phyloP scores from a whole-genome alignment of 2,329 filamentous ascomycete genomes.

The Fusarium buxicola region DNA sequence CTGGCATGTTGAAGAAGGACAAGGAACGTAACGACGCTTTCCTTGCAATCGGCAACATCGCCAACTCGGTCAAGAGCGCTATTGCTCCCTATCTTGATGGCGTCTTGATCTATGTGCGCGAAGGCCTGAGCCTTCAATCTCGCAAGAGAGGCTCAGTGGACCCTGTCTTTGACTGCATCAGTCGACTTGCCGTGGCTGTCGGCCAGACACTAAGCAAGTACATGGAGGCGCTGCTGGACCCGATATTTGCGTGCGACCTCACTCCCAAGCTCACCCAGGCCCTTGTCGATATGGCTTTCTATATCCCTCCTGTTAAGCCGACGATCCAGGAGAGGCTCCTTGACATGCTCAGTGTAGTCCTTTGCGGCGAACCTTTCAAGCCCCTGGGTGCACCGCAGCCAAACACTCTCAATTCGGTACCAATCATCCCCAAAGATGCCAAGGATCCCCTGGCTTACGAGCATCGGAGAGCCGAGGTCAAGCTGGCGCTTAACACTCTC shows the following conservation, averaged over 20 bases:
- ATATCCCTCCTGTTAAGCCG: constrained; percentile 93
- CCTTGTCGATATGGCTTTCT: constrained; percentile 97
- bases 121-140: constrained; percentile 86
- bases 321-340: constrained; percentile 94
- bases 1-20: constrained; percentile 92
- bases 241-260: constrained; percentile 96
- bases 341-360: constrained; percentile 93
- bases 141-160: constrained; percentile 72
- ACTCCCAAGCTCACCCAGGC: constrained; percentile 95
- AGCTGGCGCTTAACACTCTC: constrained; percentile 90
- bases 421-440: constrained; percentile 86
- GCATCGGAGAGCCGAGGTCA: constrained; percentile 85
- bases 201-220: constrained; percentile 98
- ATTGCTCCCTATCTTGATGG: constrained; percentile 96
- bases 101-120: constrained; percentile 91
- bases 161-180: constrained; percentile 97
- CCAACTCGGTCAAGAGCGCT: constrained; percentile 93
- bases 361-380: constrained; percentile 92
- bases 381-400: constrained; percentile 88
- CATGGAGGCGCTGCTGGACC: constrained; percentile 93
- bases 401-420: constrained; percentile 83
- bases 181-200: constrained; percentile 92
- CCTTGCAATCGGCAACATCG: constrained; percentile 94
- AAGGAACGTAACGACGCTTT: constrained; percentile 96
- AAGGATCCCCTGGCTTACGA: constrained; percentile 87